A percentile compares a stretch with the other conserved stretches of the same genome.
These are phyloP conservation scores for Solanum sitiens DNA, from an alignment of 257 asterid species.

Conservation along the genomic window DNA sequence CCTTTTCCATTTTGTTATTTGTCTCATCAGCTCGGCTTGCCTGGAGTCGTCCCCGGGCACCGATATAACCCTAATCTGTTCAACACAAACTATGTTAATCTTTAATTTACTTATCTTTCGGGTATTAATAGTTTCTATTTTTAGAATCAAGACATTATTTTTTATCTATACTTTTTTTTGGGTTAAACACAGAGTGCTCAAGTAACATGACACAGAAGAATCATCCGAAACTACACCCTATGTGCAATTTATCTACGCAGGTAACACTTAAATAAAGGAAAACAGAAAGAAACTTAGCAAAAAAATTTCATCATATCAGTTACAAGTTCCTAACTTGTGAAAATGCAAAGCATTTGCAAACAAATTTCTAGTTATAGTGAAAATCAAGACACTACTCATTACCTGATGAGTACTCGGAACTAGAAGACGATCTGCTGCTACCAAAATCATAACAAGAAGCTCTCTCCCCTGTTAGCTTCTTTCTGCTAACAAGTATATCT, in stretches of 20 bases:
- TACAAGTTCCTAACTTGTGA: background rate
- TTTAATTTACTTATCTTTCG: too few relatives aligned
- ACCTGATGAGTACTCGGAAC: background rate
- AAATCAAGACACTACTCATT: background rate
- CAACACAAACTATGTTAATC: too few relatives aligned
- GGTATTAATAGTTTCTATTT: too few relatives aligned
- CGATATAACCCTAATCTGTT: too few relatives aligned
- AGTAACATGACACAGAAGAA: background rate
- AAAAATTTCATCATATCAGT: background rate
- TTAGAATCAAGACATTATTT: background rate
- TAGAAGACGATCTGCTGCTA: background rate
- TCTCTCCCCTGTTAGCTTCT: conserved; percentile 21
- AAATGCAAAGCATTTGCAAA: background rate
- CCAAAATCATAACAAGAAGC: background rate
- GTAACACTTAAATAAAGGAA: background rate
- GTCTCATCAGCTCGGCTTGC: too few relatives aligned
- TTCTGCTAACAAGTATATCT: conserved; percentile 33
- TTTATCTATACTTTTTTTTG: background rate
- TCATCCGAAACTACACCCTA: background rate
- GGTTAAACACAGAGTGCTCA: background rate
- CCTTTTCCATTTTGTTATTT: background rate
- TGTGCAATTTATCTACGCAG: background rate
- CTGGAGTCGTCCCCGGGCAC: too few relatives aligned
- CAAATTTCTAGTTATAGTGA: background rate
- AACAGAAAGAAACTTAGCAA: background rate